Evolutionary conservation across 2,329 filamentous ascomycete species (phyloP).

Genomic region (Verticillium tricorpus): DNA sequence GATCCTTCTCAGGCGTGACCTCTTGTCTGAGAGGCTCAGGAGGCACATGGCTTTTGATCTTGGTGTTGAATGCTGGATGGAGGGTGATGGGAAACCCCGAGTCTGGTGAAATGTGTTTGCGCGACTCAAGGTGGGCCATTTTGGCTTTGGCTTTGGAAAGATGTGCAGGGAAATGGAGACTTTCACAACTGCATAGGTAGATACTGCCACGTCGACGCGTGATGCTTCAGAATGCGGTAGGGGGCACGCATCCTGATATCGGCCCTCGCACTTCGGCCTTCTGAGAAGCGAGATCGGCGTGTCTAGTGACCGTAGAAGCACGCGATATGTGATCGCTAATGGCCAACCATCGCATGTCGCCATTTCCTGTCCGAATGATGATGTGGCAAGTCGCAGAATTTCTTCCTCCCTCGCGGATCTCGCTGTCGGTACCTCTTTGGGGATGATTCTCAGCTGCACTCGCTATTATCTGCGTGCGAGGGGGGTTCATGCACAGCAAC

Average conservation of each 20-base stretch:
- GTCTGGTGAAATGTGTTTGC: slow-evolving; percentile 43
- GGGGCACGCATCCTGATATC: not conserved
- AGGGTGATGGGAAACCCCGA: slow-evolving; percentile 40
- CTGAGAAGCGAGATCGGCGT: not conserved
- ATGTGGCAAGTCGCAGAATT: not conserved
- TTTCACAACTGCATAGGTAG: too few species aligned
- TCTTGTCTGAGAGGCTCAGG: slow-evolving; percentile 29
- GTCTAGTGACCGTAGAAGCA: not conserved
- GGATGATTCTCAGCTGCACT: not conserved
- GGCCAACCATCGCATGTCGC: not conserved
- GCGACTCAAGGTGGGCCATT: slow-evolving; percentile 36
- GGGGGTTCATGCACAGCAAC: not conserved
- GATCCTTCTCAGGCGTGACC: slow-evolving; percentile 26
- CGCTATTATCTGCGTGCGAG: not conserved
- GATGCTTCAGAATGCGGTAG: too few species aligned
- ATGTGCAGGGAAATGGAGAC: too few species aligned
- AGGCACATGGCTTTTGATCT: slow-evolving; percentile 34
- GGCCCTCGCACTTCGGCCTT: not conserved
- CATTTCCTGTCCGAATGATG: not conserved
- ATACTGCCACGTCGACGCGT: too few species aligned
- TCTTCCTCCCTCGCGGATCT: not conserved
- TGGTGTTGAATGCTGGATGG: slow-evolving; percentile 42
- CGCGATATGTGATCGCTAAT: not conserved
- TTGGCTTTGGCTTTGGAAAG: not conserved
- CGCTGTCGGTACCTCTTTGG: not conserved